Evolutionary conservation across 2,329 filamentous ascomycete genomes (phyloP), one percentile per base, ranked within the genome.

Genomic region (Penicillium sp.): DNA sequence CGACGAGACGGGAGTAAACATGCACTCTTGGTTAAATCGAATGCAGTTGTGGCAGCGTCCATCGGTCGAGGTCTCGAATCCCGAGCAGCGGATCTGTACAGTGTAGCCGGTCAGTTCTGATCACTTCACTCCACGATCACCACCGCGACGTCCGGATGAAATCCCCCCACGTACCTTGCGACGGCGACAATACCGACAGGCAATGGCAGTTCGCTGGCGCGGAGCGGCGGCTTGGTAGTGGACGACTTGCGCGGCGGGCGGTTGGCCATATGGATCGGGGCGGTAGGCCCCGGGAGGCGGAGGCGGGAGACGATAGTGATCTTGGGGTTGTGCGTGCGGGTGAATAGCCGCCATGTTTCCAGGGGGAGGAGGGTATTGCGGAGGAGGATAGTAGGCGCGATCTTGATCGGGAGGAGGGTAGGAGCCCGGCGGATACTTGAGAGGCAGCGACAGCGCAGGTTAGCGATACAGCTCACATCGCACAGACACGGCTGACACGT

Each of bases 1-100:
- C 9, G 86, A 87, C 3, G 85, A 89, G 20, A 90, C 87, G 2
- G 87, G 87, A 1, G 86, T 89, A 71, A 90, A 90, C 71, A 90
- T 84, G 73, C 87, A 90, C 67, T 89, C 86, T 71, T 90, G 87
- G 59, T 87, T 86, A 74, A 90, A 90, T 41, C 87, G 80, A 58
- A 85, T 79, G 67, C 87, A 90, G 69, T 90, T 90, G 64, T 80
- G 83, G 76, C 87, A 90, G 54, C 86, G 83, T 53, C 87, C 87
- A 69, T 89, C 85, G 32, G 86, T 83, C 32, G 85, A 88, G 50
- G 81, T 83, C 64, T 89, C 87, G 67, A 89, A 90, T 23, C 87
- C 87, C 3, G 87, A 89, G 76, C 87, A 90, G 53, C 87, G 85
- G 69, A 90, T 89, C 87, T 90, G 70, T 29, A 32, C 33, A 36